Evolutionary conservation across 2,329 filamentous ascomycete species (phyloP), one percentile per base, ranked within the genome.

Genomic region (Sarocladium oryzae): DNA sequence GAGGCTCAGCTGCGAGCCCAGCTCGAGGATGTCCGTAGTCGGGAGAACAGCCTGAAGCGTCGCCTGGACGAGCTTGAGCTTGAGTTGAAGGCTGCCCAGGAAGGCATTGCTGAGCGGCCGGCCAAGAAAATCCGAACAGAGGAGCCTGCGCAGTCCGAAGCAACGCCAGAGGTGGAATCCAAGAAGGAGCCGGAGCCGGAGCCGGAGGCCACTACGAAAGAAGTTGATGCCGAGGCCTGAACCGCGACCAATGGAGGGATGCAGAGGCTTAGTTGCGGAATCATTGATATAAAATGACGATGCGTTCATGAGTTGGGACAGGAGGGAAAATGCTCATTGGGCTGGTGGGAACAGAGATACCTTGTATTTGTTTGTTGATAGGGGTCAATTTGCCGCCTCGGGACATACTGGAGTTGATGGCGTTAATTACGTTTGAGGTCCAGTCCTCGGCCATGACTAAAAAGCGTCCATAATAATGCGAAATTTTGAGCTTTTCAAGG

Each of bases 41-140:
- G 89, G 32, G 90, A 95, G 66, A 88, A 89, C 53, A 86, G 85
- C 52, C 76, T 95, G 33, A 95, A 95, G 70, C 79, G 86, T 49
- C 82, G 87, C 49, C 73, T 95, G n/a, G 86, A 88, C 52, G 88
- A 95, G 58, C 72, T 90, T 38, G 87, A 92, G 63, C 75, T 78
- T 33, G 79, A 81, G 63, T 63, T 56, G 1, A 56, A 58, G 38
- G 60, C 55, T 2, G 52, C 55, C 7, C 23, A 53, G 2, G 56
- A 54, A 13, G 55, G 21, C 13, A 43, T 48, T 15, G 15, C 52
- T 20, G 56, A 59, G 13, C 55, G 53, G 2, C 48, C 53, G 15
- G 33, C 56, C 15, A 58, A 58, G 49, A 48, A 33, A 16, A 16
- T 26, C 6, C 43, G 43, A n/a, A 48, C 43, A 8, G 43, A 48